Evolutionary conservation across 2,329 filamentous ascomycete genomes (phyloP), one percentile per base, ranked within the genome.

Genomic region (Cladosporium halotolerans): DNA sequence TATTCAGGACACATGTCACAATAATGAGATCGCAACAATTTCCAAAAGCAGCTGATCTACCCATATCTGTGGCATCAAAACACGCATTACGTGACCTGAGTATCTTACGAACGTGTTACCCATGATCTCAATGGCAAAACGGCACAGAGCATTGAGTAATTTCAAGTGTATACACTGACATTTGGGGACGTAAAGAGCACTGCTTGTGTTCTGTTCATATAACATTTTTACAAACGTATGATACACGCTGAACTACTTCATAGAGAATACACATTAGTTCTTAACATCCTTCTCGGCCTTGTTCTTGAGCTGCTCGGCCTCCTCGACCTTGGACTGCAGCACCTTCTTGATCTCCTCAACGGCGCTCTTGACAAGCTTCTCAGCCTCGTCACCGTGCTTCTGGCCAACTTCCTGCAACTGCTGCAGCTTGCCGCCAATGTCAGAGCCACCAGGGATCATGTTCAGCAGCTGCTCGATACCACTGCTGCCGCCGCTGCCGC

Each of bases 361-460:
- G 0, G 85, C 85, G 65, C 86, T 83, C 70, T 83, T 82, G 48
- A 87, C 68, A 36, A 89, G 73, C 68, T 82, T 79, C 73, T 89
- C 79, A 2, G 84, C 85, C 67, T 89, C 84, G 4, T 82, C 76
- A 46, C 80, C 82, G 66, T 87, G 82, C 72, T 87, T 82, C 61
- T 84, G 75, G 0, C 82, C 83, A 11, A 85, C 74, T 57, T 86
- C 76, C 59, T 80, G 76, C 52, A 90, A 68, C 61, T 86, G 77
- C 62, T 81, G 73, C 51, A 89, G 66, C 70, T 88, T 86, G 34
- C 80, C 76, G 34, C 87, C 64, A 45, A 89, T 79, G 68, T 86
- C 79, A 41, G 77, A 75, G 0, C 82, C 83, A 10, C 80, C 78
- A 0, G 84, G 84, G 6, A 88, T 74, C 76, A 81, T 78, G 62